Evolutionary conservation across 1,284 basidiomycete genomes (phyloP).

Genomic region (Leccinum fuscescens): DNA sequence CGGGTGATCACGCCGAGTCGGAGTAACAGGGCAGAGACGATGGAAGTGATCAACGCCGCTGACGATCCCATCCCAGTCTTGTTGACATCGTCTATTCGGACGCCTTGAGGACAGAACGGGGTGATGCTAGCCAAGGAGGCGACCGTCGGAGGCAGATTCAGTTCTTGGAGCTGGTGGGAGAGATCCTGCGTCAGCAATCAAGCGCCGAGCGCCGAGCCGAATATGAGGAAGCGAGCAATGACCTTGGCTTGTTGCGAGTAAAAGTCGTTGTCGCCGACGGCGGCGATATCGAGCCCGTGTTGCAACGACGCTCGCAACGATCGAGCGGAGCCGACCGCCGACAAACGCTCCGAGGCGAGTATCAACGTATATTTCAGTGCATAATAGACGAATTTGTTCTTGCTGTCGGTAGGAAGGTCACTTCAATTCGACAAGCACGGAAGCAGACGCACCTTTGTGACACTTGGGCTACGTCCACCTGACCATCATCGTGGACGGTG

Average conservation of each 20-base stretch:
- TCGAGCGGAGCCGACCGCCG: conserved; percentile 32
- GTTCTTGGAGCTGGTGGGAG: conserved; percentile 55
- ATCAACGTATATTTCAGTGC: conserved; percentile 78
- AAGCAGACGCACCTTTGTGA: conserved; percentile 42
- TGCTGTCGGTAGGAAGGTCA: conserved; percentile 24
- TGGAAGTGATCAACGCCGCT: conserved; percentile 93
- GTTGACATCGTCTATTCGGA: conserved; percentile 76
- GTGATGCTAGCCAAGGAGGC: conserved; percentile 63
- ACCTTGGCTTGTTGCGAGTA: conserved; percentile 91
- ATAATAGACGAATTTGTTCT: conserved; percentile 94
- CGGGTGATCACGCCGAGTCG: conserved; percentile 68
- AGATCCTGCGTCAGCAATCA: conserved; percentile 8
- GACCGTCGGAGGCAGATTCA: conserved; percentile 58
- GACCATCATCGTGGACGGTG: no score
- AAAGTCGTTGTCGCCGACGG: conserved; percentile 95
- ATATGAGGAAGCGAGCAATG: background rate
- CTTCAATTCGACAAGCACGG: background rate
- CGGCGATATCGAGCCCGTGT: conserved; percentile 69
- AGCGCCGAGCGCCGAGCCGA: conserved; percentile 1
- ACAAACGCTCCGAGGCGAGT: conserved; percentile 53
- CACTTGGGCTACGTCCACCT: conserved; percentile 45
- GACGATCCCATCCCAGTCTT: conserved; percentile 98
- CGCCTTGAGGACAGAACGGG: conserved; percentile 75
- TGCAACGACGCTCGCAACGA: conserved; percentile 47
- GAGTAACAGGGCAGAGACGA: conserved; percentile 83